A percentile compares a stretch with the other conserved stretches of the same genome.
These are phyloP conservation scores for Colletotrichum magnum DNA, from an alignment of 2,329 filamentous ascomycete genomes.

Conservation along the genomic window DNA sequence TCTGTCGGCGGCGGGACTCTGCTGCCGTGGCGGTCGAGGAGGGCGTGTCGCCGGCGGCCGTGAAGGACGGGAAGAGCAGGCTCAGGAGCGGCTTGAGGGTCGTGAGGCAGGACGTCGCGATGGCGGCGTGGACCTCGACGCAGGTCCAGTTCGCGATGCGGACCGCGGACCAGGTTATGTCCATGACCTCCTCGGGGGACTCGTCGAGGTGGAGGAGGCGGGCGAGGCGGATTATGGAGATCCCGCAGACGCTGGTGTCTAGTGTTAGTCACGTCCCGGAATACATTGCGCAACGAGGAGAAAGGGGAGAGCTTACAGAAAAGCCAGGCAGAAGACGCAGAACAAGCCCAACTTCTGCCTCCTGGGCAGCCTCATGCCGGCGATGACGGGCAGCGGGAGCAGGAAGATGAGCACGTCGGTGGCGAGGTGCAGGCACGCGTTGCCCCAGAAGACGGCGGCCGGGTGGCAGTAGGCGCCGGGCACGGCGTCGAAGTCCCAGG, in stretches of 20 bases:
- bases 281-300: no score
- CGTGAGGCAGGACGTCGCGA: conserved; percentile 54
- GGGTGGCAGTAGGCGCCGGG: conserved; percentile 38
- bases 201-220: conserved; percentile 44
- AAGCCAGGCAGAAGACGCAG: conserved; percentile 58
- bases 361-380: conserved; percentile 57
- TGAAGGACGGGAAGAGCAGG: conserved; percentile 48
- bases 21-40: conserved; percentile 6
- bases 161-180: conserved; percentile 48
- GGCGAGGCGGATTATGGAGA: conserved; percentile 51
- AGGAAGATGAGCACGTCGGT: conserved; percentile 47
- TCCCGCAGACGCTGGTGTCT: conserved; percentile 51
- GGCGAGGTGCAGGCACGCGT: conserved; percentile 43
- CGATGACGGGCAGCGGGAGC: conserved; percentile 59
- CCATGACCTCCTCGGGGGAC: conserved; percentile 33
- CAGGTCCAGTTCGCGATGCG: conserved; percentile 52
- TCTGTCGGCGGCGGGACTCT: conserved; percentile 17
- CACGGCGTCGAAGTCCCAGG: conserved; percentile 38
- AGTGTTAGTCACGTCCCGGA: no score
- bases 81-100: conserved; percentile 56
- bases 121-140: conserved; percentile 53
- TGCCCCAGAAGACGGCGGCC: conserved; percentile 44
- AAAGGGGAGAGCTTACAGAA: no score
- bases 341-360: conserved; percentile 56
- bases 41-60: conserved; percentile 3